These are phyloP conservation scores for Annona squamosa DNA, from an alignment of 164 flowering plant species.

Conservation along the genomic window DNA sequence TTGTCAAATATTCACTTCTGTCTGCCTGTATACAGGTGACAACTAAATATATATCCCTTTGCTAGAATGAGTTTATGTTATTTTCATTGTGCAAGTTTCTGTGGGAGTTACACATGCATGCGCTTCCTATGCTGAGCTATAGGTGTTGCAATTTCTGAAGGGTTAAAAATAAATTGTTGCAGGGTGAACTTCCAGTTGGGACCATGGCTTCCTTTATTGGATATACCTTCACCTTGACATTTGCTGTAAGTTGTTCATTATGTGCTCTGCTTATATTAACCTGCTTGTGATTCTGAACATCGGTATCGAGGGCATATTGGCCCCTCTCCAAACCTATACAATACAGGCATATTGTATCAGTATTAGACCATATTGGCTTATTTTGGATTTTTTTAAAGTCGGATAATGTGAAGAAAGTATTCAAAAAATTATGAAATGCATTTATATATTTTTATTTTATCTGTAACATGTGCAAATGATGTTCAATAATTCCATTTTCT, in stretches of 20 bases:
- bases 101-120: background rate
- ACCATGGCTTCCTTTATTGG: constrained; percentile 91
- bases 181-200: constrained; percentile 93
- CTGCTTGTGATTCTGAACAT: background rate
- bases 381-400: too few relatives aligned
- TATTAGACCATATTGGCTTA: too few relatives aligned
- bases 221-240: constrained; percentile 91
- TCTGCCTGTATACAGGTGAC: background rate
- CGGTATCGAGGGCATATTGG: too few relatives aligned
- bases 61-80: background rate
- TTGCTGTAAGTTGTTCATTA: constrained; percentile 65
- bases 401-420: too few relatives aligned
- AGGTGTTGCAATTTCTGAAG: background rate
- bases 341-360: too few relatives aligned
- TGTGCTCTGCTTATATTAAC: background rate
- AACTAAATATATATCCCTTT: background rate
- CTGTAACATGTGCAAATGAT: too few relatives aligned
- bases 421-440: too few relatives aligned
- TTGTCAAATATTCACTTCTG: background rate
- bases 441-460: too few relatives aligned
- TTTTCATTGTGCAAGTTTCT: background rate
- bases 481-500: too few relatives aligned
- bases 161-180: constrained; percentile 17
- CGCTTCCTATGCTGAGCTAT: background rate
- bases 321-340: too few relatives aligned